A percentile compares a stretch with the other conserved stretches of the same genome.
These are phyloP conservation scores for Eucalyptus marginata DNA, from an alignment of 345 rosid species.

Conservation along the genomic window DNA sequence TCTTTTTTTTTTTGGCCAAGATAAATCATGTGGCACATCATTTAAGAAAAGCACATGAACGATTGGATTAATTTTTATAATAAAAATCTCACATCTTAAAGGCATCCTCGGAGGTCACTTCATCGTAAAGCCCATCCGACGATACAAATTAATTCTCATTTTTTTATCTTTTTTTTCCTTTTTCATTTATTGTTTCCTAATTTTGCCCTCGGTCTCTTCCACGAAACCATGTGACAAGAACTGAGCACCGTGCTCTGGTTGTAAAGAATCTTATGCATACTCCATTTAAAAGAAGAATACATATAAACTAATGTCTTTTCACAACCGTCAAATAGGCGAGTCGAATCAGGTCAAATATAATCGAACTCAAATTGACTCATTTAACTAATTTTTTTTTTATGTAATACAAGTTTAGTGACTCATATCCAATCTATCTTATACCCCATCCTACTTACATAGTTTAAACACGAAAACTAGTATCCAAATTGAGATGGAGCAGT, in stretches of 20 bases:
- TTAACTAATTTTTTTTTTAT: no score
- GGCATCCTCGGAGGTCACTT: not conserved
- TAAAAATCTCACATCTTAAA: not conserved
- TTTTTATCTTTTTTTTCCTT: not conserved
- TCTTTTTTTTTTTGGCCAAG: not conserved
- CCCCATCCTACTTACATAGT: accelerated
- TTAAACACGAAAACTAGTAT: accelerated
- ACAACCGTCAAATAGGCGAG: not conserved
- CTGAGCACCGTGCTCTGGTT: not conserved
- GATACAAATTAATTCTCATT: not conserved
- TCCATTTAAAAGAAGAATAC: not conserved
- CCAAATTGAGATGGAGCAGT: not conserved
- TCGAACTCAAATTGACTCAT: not conserved
- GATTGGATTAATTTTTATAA: not conserved
- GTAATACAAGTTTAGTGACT: accelerated
- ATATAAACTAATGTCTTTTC: no score
- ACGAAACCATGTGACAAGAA: not conserved
- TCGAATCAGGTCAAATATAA: no score
- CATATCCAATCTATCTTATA: not conserved
- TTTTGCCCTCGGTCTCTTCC: not conserved
- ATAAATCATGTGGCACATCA: not conserved
- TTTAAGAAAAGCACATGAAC: not conserved
- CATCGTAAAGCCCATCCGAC: not conserved
- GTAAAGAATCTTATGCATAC: not conserved
- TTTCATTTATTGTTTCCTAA: not conserved